These are phyloP conservation scores for Aulographum hederae DNA, from an alignment of 2,329 filamentous ascomycete genomes.

Conservation along the genomic window DNA sequence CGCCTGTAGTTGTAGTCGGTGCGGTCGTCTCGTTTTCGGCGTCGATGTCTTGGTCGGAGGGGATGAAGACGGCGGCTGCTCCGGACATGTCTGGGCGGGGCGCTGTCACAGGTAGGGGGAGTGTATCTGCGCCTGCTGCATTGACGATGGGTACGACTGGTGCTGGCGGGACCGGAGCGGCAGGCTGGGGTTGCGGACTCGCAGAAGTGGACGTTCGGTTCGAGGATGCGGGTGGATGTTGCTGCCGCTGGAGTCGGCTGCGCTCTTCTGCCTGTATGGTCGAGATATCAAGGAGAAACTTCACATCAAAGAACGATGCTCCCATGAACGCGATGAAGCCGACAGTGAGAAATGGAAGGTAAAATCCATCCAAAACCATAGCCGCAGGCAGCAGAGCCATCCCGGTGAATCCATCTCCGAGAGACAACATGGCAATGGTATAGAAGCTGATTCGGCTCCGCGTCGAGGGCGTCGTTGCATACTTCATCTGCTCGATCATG, in stretches of 20 bases:
- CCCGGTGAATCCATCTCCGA: constrained; percentile 42
- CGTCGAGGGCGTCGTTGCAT: constrained; percentile 45
- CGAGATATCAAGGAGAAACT: constrained; percentile 51
- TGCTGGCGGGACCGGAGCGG: constrained; percentile 8
- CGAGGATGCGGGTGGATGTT: constrained; percentile 13
- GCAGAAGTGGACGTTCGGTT: constrained; percentile 8
- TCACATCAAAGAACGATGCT: constrained; percentile 43
- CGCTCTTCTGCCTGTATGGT: constrained; percentile 37
- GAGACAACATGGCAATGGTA: constrained; percentile 40
- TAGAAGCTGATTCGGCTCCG: constrained; percentile 46
- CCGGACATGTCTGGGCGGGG: constrained; percentile 21
- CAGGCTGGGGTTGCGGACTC: constrained; percentile 3
- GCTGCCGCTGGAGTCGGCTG: constrained; percentile 21
- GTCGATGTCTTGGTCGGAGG: constrained; percentile 38
- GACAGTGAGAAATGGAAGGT: constrained; percentile 34
- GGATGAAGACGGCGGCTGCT: constrained; percentile 37
- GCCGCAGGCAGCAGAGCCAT: constrained; percentile 34
- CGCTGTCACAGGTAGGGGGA: constrained; percentile 34
- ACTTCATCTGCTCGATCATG: constrained; percentile 43
- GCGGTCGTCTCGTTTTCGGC: constrained; percentile 11
- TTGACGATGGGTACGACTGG: constrained; percentile 9
- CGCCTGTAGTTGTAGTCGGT: constrained; percentile 16
- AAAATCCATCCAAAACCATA: constrained; percentile 35
- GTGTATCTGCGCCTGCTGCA: constrained; percentile 14
- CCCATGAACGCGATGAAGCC: constrained; percentile 42